These are phyloP conservation scores for Diaporthe humulicola DNA, from an alignment of 2,329 filamentous ascomycete genomes.

Conservation along the genomic window DNA sequence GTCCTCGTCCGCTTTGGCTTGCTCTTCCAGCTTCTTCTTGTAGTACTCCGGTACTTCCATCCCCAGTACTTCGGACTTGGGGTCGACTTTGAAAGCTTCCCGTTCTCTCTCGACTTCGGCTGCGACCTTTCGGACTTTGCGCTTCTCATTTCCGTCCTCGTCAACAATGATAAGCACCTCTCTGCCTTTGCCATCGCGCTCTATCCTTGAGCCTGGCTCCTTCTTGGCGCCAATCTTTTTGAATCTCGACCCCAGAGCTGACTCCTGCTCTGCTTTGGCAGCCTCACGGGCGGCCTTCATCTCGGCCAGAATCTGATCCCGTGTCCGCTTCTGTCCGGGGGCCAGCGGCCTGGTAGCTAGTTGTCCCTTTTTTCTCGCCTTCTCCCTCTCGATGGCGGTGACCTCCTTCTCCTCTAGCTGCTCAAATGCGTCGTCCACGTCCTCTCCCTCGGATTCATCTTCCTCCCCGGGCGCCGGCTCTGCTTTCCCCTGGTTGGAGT, in stretches of 20 bases:
- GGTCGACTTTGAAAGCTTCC: conserved; percentile 61
- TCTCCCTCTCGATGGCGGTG: conserved; percentile 64
- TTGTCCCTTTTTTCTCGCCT: conserved; percentile 71
- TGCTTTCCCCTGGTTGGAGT: conserved; percentile 46
- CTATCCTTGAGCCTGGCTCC: conserved; percentile 68
- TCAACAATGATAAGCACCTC: conserved; percentile 76
- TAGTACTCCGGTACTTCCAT: conserved; percentile 76
- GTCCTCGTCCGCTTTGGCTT: conserved; percentile 65
- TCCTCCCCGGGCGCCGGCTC: conserved; percentile 53
- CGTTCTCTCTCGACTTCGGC: conserved; percentile 55
- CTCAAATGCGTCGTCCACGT: conserved; percentile 78
- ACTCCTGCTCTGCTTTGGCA: conserved; percentile 66
- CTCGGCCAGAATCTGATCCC: conserved; percentile 77
- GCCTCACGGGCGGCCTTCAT: conserved; percentile 74
- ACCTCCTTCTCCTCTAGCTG: conserved; percentile 68
- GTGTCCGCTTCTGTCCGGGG: conserved; percentile 71
- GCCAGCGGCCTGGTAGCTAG: conserved; percentile 66
- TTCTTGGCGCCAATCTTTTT: conserved; percentile 73
- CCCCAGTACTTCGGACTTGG: conserved; percentile 69
- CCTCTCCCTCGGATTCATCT: conserved; percentile 70
- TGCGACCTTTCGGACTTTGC: conserved; percentile 71
- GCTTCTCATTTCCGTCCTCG: conserved; percentile 75
- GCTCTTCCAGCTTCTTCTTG: conserved; percentile 60
- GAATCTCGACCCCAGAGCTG: conserved; percentile 70
- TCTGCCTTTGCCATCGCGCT: conserved; percentile 71